Base-by-base conservation (phyloP, 352 stramenopile genomes). In the Phytophthora cactorum region DNA sequence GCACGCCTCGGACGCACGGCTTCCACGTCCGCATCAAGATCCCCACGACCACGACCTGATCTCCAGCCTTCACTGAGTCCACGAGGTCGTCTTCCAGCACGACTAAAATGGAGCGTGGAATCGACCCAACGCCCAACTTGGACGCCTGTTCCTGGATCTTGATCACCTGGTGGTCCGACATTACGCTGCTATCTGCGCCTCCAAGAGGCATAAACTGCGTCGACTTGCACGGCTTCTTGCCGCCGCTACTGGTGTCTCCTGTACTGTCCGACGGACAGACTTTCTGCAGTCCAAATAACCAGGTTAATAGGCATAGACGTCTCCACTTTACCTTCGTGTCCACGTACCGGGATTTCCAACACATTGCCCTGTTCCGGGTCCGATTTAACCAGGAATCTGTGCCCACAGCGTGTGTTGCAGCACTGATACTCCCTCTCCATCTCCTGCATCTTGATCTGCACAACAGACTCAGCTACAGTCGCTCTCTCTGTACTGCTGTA, bases 61-160 rank as follows among this genome's bases (percentile, higher is more conserved):
- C 97, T n/a, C 97, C 97, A 39, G 97, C 95, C 72, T 99, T 91
- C 17, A 92, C 83, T 5, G 78, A 77, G 57, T 93, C 85, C 27
- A 93, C 85, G 1, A 93, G 63, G 28, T 91, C 81, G 50, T 99
- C 91, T 63, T 97, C 84, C 15, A 99, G 74, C 63, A 99, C 93
- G n/a, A 99, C 89, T 28, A 98, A 72, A 22, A 99, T 96, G 17
- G 89, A 96, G 32, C 95, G 80, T 2, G 97, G 97, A 57, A 99
- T 98, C 34, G 85, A 96, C 1, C 96, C 96, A 31, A 98, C 84
- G 28, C 79, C 83, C 11, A 98, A 68, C 62, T 93, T 95, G n/a
- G 90, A 92, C 22, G 93, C 90, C 51, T 96, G 87, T 69, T 99
- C 97, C 75, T 99, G 96, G 46, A 99, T 93, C 73, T 98, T 98